Percentiles rank a stretch among this genome's conserved stretches.
These are phyloP conservation scores for Rhodotorula sp. DNA, from an alignment of 1,284 basidiomycete species.

Conservation along the genomic window DNA sequence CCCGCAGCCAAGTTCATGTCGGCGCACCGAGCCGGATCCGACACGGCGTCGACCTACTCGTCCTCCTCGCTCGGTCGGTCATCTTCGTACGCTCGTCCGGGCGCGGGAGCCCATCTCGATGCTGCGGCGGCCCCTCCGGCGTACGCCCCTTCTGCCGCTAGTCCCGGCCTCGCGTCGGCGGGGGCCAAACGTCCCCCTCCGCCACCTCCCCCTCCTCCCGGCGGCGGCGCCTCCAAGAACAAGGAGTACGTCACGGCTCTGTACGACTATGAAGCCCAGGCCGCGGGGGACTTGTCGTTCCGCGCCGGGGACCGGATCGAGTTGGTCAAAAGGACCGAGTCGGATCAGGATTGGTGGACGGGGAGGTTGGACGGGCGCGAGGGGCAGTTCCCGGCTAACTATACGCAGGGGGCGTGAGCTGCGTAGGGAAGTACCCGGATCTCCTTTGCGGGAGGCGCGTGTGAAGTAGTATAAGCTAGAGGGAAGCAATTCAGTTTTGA, in stretches of 20 bases:
- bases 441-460: neutral
- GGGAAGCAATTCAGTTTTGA: no score
- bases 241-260: conserved; percentile 80
- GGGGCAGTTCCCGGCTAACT: conserved; percentile 88
- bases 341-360: conserved; percentile 97
- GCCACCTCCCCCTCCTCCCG: conserved; percentile 66
- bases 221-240: conserved; percentile 57
- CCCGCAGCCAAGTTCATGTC: conserved; percentile 47
- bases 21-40: conserved; percentile 45
- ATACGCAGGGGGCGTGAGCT: neutral
- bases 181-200: conserved; percentile 78
- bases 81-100: conserved; percentile 33
- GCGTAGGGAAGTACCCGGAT: neutral
- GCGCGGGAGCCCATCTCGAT: conserved; percentile 43
- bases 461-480: no score
- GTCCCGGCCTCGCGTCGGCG: conserved; percentile 52
- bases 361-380: conserved; percentile 75
- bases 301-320: conserved; percentile 89
- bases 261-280: conserved; percentile 91
- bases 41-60: conserved; percentile 19
- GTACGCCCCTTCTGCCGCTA: conserved; percentile 47
- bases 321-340: conserved; percentile 78
- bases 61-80: conserved; percentile 16
- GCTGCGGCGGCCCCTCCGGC: conserved; percentile 48
- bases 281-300: conserved; percentile 91